Percentiles rank a stretch among this genome's conserved stretches.
Conservation (phyloP, 106 monocot genomes). For the Ottelia alismoides region DNA sequence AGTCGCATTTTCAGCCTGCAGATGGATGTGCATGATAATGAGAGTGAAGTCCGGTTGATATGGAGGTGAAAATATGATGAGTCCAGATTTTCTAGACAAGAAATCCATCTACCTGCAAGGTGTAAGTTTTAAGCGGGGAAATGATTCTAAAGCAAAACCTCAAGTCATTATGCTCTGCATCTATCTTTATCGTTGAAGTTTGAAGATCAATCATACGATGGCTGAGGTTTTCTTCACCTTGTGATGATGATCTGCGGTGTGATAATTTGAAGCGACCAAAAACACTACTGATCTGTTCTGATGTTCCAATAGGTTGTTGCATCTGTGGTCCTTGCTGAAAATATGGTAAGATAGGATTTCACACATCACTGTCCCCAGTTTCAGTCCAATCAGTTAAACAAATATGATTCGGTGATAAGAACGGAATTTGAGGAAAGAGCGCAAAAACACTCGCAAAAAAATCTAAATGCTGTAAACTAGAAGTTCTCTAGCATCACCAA, state of each 20-base stretch:
- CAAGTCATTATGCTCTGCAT: constrained; percentile 82
- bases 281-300: constrained; percentile 29
- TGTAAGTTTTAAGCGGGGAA: constrained; percentile 66
- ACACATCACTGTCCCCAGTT: too few species aligned
- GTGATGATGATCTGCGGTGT: constrained; percentile 28
- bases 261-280: constrained; percentile 37
- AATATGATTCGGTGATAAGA: too few species aligned
- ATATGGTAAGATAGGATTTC: not conserved
- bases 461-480: not conserved
- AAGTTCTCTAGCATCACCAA: not conserved
- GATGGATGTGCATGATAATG: too few species aligned
- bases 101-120: constrained; percentile 62
- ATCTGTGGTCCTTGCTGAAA: constrained; percentile 17
- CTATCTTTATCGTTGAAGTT: constrained; percentile 89
- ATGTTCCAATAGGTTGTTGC: constrained; percentile 28
- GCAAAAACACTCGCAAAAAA: not conserved
- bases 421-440: not conserved
- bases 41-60: too few species aligned
- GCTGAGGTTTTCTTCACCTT: constrained; percentile 45
- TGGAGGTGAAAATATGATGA: too few species aligned
- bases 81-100: too few species aligned
- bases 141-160: constrained; percentile 98
- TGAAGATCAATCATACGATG: constrained; percentile 67
- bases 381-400: too few species aligned
- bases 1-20: constrained; percentile 62